A percentile compares a stretch with the other conserved stretches of the same genome.
phyloP scores from a whole-genome alignment of 345 rosid species.

The Carallia brachiata region DNA sequence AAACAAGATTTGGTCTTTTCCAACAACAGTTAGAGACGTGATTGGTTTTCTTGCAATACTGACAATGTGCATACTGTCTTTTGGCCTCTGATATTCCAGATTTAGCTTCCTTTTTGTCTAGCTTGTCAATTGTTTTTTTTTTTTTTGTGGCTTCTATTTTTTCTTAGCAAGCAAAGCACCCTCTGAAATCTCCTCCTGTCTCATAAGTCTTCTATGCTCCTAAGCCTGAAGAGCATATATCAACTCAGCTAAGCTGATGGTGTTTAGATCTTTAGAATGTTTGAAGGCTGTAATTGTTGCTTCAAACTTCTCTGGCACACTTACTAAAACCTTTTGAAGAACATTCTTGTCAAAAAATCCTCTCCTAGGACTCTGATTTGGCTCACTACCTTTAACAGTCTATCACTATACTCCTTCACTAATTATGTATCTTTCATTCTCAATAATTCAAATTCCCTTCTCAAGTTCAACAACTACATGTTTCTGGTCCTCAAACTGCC shows the following conservation, averaged over 20 bases:
- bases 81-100: background rate
- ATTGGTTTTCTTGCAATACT: background rate
- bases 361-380: background rate
- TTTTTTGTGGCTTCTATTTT: background rate
- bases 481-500: no score
- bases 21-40: slow-evolving; percentile 4
- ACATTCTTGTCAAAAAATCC: background rate
- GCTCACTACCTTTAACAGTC: background rate
- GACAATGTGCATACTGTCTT: background rate
- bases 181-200: no score
- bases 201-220: no score
- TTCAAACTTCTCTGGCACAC: background rate
- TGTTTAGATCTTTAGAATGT: background rate
- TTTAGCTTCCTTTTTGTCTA: background rate
- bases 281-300: background rate
- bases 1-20: slow-evolving; percentile 6
- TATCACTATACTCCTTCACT: no score
- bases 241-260: background rate
- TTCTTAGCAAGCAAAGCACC: background rate
- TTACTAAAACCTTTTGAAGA: background rate
- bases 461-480: no score
- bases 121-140: background rate
- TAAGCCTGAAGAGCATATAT: no score
- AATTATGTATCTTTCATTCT: no score
- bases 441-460: no score